Percentiles rank a stretch among this genome's conserved stretches.
These are phyloP conservation scores for Tephrocybe sp. DNA, from an alignment of 768 basidiomycete species.

Conservation along the genomic window DNA sequence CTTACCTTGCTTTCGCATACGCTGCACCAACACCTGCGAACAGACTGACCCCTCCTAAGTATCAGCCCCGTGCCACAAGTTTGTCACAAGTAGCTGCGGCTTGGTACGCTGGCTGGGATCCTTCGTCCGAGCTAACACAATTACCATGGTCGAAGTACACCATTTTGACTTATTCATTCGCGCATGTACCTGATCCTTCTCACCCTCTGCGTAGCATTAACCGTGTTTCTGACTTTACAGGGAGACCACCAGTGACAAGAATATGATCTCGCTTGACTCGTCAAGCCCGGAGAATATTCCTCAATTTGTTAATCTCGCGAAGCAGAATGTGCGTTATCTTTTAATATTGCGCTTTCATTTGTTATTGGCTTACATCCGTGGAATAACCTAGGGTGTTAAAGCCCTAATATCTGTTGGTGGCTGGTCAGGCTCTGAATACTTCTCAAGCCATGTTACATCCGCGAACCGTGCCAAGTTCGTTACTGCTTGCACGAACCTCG, in stretches of 20 bases:
- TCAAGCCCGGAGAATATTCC: constrained; percentile 37
- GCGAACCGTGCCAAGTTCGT: constrained; percentile 64
- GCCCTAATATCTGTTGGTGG: constrained; percentile 67
- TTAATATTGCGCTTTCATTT: background rate
- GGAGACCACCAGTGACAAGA: constrained; percentile 32
- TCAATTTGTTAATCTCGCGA: constrained; percentile 49
- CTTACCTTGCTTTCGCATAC: constrained; percentile 24
- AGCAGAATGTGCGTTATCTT: constrained; percentile 32
- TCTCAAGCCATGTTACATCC: constrained; percentile 58
- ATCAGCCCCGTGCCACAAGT: background rate
- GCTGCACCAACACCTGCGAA: constrained; percentile 25
- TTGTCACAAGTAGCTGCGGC: constrained; percentile 39
- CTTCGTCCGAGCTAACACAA: constrained; percentile 34
- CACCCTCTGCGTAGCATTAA: background rate
- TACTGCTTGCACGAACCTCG: constrained; percentile 47
- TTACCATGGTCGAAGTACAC: constrained; percentile 58
- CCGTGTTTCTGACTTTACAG: constrained; percentile 19
- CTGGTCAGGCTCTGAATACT: constrained; percentile 64
- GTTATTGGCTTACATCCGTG: background rate
- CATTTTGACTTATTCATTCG: constrained; percentile 44
- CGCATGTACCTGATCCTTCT: constrained; percentile 27
- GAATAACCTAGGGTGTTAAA: constrained; percentile 44
- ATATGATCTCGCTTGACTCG: constrained; percentile 25
- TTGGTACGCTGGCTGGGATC: constrained; percentile 56
- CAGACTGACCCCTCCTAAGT: constrained; percentile 27